Percentiles rank a stretch among this genome's conserved stretches.
phyloP scores from a whole-genome alignment of 371 early-diverging fungal genomes.

The Mortierella sp. region DNA sequence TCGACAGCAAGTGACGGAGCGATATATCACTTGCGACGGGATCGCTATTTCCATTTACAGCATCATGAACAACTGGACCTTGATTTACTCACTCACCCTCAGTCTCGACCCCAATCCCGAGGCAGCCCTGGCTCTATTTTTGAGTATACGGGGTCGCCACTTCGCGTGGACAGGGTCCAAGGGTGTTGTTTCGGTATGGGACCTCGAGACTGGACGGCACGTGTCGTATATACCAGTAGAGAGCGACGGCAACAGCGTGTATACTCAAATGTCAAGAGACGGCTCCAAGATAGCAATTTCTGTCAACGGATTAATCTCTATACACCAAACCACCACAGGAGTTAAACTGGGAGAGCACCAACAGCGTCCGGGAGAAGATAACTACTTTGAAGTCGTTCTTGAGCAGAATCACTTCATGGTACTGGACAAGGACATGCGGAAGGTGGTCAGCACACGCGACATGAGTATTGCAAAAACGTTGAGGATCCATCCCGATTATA shows the following conservation, averaged over 20 bases:
- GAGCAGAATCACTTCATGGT: constrained; percentile 26
- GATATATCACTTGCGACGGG: constrained; percentile 23
- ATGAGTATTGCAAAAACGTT: constrained; percentile 12
- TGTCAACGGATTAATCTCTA: constrained; percentile 8
- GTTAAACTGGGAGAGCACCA: constrained; percentile 13
- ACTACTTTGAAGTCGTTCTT: constrained; percentile 22
- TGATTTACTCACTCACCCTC: not conserved
- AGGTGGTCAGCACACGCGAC: constrained; percentile 13
- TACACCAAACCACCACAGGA: constrained; percentile 25
- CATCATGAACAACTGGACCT: constrained; percentile 1
- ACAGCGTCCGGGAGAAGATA: constrained; percentile 15
- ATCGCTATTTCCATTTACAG: constrained; percentile 6
- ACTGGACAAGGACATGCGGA: not conserved
- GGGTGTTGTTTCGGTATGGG: constrained; percentile 30
- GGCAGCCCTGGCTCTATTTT: constrained; percentile 5
- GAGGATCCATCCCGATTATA: constrained; percentile 21
- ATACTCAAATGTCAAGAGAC: constrained; percentile 12
- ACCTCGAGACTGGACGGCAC: constrained; percentile 12
- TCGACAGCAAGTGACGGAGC: constrained; percentile 13
- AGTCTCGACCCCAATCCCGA: constrained; percentile 6
- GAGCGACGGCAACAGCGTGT: not conserved
- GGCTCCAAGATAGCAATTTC: constrained; percentile 20
- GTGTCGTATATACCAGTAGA: constrained; percentile 15
- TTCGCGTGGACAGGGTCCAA: constrained; percentile 31
- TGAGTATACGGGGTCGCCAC: constrained; percentile 20